Evolutionary conservation across 108 stramenopile species (phyloP).

Genomic region (Nitzschia inconspicua): DNA sequence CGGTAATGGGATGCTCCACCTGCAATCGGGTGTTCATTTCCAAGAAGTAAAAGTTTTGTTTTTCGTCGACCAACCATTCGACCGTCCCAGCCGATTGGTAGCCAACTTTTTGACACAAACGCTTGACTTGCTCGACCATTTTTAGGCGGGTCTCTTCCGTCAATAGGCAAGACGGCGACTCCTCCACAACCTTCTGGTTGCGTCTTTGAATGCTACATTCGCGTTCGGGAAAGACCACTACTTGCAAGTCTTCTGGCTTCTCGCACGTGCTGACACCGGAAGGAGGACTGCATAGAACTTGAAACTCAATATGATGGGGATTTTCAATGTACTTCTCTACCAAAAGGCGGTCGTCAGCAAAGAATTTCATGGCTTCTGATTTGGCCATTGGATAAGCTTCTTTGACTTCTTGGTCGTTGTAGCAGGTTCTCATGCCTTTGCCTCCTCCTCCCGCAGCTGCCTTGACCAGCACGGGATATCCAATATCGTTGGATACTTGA

Average conservation of each 20-base stretch:
- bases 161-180: slow-evolving; percentile 88
- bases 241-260: too few relatives aligned
- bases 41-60: slow-evolving; percentile 95
- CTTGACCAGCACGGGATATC: slow-evolving; percentile 85
- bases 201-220: slow-evolving; percentile 98
- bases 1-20: slow-evolving; percentile 96
- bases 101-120: slow-evolving; percentile 86
- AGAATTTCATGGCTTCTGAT: slow-evolving; percentile 69
- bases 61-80: slow-evolving; percentile 90
- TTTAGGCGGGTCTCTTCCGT: slow-evolving; percentile 50
- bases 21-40: slow-evolving; percentile 98
- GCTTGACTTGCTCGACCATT: slow-evolving; percentile 62
- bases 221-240: slow-evolving; percentile 90
- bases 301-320: slow-evolving; percentile 96
- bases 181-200: slow-evolving; percentile 97
- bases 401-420: slow-evolving; percentile 51
- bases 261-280: too few relatives aligned
- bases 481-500: slow-evolving; percentile 49
- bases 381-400: slow-evolving; percentile 64
- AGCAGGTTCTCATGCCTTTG: slow-evolving; percentile 94
- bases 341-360: slow-evolving; percentile 80
- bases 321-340: slow-evolving; percentile 83
- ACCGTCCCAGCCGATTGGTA: slow-evolving; percentile 97
- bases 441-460: slow-evolving; percentile 95
- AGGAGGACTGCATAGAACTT: slow-evolving; percentile 74